Base-by-base conservation (phyloP, 192 early-diverging fungal genomes). In the Linnemannia exigua region DNA sequence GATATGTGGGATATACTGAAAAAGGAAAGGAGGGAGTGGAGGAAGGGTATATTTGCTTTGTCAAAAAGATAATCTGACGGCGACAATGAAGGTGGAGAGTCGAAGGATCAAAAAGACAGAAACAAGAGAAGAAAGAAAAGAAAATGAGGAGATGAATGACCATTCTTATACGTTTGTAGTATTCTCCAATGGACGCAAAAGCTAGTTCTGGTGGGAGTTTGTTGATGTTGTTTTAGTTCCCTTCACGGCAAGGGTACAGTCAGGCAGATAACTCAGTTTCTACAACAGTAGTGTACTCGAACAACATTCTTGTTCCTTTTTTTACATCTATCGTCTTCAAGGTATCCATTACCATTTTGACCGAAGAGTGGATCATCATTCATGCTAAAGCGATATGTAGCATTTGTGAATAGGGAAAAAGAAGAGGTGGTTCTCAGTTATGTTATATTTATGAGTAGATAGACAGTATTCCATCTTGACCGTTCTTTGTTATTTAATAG, bases 331-430 rank as follows among this genome's bases (percentile, higher is more conserved):
- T 37, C 35, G 35, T 19, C 33, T 44, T 47, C 54, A 20, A 36
- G 37, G 19, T 14, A 52, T 36, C 38, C 70, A 35, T 41, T 35
- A 33, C 67, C 28, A 35, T 61, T 72, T 72, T 48, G 54, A 41
- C 77, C 72, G 63, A 80, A 63, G 71, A 80, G 37, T 74, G 79
- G 71, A 80, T 80, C 71, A 38, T 80, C 48, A 80, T 80, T 80
- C 79, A 74, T 68, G 58, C 79, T 81, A 66, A 54, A 4, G 15
- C 5, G 20, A 54, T 12, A 58, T 36, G 50, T 33, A 52, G 71
- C 28, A 4, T 12, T n/a, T n/a, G n/a, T n/a, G n/a, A n/a, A n/a
- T n/a, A n/a, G n/a, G n/a, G n/a, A n/a, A n/a, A n/a, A n/a, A n/a
- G n/a, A 44, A 52, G 50, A 46, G 51, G 35, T 52, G 50, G 31